Evolutionary conservation across 768 basidiomycete genomes (phyloP), one percentile per base, ranked within the genome.

Genomic region (Naganishia vaughanmartiniae): DNA sequence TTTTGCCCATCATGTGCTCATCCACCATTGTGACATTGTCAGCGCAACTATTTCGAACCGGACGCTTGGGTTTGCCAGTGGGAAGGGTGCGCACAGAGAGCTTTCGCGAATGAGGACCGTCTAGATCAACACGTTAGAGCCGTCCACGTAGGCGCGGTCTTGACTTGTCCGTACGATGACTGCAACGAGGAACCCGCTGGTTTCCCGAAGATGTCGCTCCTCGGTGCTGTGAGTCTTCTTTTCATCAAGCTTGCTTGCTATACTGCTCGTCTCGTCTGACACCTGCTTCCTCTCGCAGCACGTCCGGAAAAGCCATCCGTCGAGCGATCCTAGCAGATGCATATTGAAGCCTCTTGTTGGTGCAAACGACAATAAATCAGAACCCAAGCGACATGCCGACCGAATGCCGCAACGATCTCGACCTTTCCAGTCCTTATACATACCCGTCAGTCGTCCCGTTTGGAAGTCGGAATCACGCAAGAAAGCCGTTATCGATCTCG

Each of bases 11-110:
- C 21, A 51, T 26, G 39, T 45, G 24, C 60, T 63, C 1, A 63
- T 34, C 4, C 45, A 24, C 24, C 24, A n/a, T 42, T 3, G 2
- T 30, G 57, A 9, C 26, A 4, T 45, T 26, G 4, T 34, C 30
- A 63, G 60, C 60, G 60, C 2, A 24, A 63, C n/a, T n/a, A 45
- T 21, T 45, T 42, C 26, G 60, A 63, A 45, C 60, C 60, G 9
- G 60, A 63, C 12, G 60, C 60, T 34, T 63, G 60, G 60, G 15
- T 63, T 19, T 63, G 60, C 15, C 60, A 63, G 17, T 63, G 60
- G 60, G 60, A 63, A 10, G 42, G 60, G 3, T 63, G 60, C 19
- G 15, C 12, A 10, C 42, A 30, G 3, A 63, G 39, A 45, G 60
- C 60, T 26, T 63, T 63, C 30, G 39, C 60, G 12, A 15, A 26